phyloP scores from a whole-genome alignment of 192 early-diverging fungal genomes.

The Coemansia sp. region DNA sequence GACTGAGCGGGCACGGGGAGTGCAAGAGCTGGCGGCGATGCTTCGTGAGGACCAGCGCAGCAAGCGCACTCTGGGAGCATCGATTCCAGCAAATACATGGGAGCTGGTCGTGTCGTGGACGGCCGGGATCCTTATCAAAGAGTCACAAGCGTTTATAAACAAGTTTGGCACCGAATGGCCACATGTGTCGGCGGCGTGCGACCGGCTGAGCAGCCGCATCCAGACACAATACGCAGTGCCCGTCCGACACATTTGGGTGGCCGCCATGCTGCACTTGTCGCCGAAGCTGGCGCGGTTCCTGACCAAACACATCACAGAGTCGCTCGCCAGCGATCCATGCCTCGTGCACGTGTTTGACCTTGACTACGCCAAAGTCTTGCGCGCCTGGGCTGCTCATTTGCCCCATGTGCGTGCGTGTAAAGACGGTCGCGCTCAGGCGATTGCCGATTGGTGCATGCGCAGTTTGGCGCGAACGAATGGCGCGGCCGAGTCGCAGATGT shows the following conservation, averaged over 20 bases:
- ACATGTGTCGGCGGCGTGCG: constrained; percentile 19
- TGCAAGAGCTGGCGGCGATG: constrained; percentile 39
- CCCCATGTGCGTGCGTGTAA: constrained; percentile 44
- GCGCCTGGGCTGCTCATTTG: constrained; percentile 43
- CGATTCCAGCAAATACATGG: constrained; percentile 24
- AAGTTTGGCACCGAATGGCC: constrained; percentile 34
- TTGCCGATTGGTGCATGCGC: constrained; percentile 33
- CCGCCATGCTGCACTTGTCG: constrained; percentile 44
- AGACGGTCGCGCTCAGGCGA: constrained; percentile 18
- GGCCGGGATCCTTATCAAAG: constrained; percentile 41
- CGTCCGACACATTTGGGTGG: constrained; percentile 50
- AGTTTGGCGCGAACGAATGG: constrained; percentile 18
- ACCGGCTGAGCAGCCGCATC: constrained; percentile 32
- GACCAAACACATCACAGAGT: constrained; percentile 34
- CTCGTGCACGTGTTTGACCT: constrained; percentile 31
- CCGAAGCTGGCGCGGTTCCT: constrained; percentile 33
- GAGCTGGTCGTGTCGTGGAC: constrained; percentile 48
- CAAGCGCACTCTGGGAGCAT: constrained; percentile 15
- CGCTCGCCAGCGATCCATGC: constrained; percentile 33
- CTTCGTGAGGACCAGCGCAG: constrained; percentile 35
- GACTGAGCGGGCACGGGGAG: constrained; percentile 35
- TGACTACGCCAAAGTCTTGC: constrained; percentile 43
- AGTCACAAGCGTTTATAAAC: constrained; percentile 43
- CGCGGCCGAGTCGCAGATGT: constrained; percentile 28
- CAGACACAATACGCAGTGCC: constrained; percentile 44